Evolutionary conservation across 2,329 filamentous ascomycete genomes (phyloP).

Genomic region (Didymella pomorum): DNA sequence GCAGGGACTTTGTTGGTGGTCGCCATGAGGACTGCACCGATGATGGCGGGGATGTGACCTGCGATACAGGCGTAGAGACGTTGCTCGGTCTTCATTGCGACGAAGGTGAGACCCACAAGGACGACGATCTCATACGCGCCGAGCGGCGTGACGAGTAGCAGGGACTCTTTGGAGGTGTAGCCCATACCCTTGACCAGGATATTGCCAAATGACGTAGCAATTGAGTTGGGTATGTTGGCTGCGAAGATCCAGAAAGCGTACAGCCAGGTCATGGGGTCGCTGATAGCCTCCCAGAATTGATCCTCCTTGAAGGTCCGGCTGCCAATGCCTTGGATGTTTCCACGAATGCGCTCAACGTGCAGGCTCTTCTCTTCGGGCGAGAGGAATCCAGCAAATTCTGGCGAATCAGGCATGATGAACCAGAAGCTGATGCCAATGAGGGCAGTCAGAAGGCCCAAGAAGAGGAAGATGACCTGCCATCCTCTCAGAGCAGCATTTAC

Average conservation of each 20-base stretch:
- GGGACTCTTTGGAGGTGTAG: constrained; percentile 25
- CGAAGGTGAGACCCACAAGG: neutral
- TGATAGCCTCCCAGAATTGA: constrained; percentile 19
- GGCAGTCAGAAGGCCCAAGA: neutral
- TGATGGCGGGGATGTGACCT: neutral
- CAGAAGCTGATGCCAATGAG: neutral
- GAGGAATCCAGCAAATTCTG: neutral
- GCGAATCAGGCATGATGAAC: neutral
- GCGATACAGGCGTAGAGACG: neutral
- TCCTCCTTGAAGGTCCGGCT: neutral
- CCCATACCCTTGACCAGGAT: constrained; percentile 51
- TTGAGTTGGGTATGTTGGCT: constrained; percentile 51
- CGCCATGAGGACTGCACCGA: neutral
- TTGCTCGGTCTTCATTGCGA: neutral
- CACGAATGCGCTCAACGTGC: neutral
- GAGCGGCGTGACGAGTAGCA: neutral
- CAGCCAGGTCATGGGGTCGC: constrained; percentile 50
- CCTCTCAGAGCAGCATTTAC: neutral
- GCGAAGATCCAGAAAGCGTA: constrained; percentile 49
- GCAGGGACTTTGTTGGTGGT: neutral
- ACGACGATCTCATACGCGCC: neutral
- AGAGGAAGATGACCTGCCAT: neutral
- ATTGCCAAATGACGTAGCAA: constrained; percentile 50
- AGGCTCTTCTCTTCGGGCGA: neutral
- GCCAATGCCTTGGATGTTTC: neutral